Base-by-base conservation (phyloP, 1,284 basidiomycete genomes). In the Anthracocystis panici-leucophaei region DNA sequence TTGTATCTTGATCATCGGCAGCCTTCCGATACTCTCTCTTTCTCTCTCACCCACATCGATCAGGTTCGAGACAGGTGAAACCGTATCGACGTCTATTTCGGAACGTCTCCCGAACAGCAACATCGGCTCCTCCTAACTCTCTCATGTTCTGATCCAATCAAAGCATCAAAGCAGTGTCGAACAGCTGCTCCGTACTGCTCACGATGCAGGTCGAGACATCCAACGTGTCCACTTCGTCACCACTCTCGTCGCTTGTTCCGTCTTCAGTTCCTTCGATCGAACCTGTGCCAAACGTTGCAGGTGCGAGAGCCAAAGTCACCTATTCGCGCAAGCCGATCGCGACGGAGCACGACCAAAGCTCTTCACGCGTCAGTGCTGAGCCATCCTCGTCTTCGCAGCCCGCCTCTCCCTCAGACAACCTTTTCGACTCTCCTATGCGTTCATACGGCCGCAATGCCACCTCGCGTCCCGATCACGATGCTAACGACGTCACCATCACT, bases 241-340 rank as follows among this genome's bases (percentile, higher is more conserved):
- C 66, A 5, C 72, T 75, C 56, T 63, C 66, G 38, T 75, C 63
- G 56, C 62, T 75, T 45, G 63, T 58, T 31, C 31, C 62, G n/a
- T 69, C 71, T n/a, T 75, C 72, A 27, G 45, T 56, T 9, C 72
- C 72, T n/a, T 74, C 71, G 25, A 57, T 75, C 51, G 48, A 75
- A 0, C 46, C 55, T 9, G 55, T 44, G 5, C 51, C 66, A 8
- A 27, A 35, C 9, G 46, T 57, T 2, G 51, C 51, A 12, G 66
- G 48, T 20, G 33, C 63, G 6, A 65, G 66, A 52, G 52, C 63
- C 46, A 75, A 64, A n/a, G 56, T 68, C 18, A 75, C 72, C 9
- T 75, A 75, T 40, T 65, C 66, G 41, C 72, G 66, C 23, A 75
- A 69, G 31, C 55, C 66, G 2, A 5, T 66, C 40, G 42, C 31